Percentiles rank a stretch among this genome's conserved stretches.
Evolutionary conservation across 306 rosid genomes (phyloP).

Genomic region (Cucurbita moschata): DNA sequence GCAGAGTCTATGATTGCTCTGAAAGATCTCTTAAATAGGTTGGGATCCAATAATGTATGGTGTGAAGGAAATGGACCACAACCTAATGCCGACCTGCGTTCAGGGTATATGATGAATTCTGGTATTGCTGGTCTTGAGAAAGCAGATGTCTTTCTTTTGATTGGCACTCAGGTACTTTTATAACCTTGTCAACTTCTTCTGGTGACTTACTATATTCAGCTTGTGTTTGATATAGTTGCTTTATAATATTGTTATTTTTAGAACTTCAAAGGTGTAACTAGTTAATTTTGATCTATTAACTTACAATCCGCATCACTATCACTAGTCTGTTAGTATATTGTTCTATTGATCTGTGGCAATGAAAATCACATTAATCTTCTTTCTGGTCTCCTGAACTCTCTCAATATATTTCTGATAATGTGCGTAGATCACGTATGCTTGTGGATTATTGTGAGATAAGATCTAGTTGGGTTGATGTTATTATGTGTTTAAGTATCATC

Average conservation of each 20-base stretch:
- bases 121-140: conserved; percentile 84
- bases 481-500: background rate
- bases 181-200: conserved; percentile 6
- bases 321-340: background rate
- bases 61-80: conserved; percentile 68
- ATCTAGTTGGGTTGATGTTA: background rate
- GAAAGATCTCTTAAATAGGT: conserved; percentile 73
- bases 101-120: conserved; percentile 80
- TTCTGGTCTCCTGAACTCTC: background rate
- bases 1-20: conserved; percentile 95
- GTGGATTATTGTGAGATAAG: background rate
- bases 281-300: background rate
- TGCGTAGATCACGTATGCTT: background rate
- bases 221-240: background rate
- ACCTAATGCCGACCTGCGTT: conserved; percentile 74
- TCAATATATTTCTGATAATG: background rate
- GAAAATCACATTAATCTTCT: background rate
- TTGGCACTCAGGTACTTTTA: conserved; percentile 80
- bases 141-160: conserved; percentile 82
- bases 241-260: background rate
- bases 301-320: background rate
- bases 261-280: background rate
- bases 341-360: background rate
- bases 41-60: conserved; percentile 93
- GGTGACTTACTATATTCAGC: background rate